phyloP scores from a whole-genome alignment of 2,329 filamentous ascomycete species.

The Clathrospora elynae region DNA sequence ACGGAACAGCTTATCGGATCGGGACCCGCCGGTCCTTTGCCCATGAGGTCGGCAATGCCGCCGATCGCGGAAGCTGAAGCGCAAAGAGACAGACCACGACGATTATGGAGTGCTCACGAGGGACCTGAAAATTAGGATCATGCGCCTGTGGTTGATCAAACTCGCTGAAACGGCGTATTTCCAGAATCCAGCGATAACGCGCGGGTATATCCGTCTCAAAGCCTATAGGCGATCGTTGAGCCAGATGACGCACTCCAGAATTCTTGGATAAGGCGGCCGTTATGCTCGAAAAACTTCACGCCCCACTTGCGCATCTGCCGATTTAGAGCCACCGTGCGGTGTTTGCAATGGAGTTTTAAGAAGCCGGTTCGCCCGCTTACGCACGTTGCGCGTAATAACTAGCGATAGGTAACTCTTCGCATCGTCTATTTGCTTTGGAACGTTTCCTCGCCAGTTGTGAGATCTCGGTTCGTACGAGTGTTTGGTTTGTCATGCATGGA shows the following conservation, averaged over 20 bases:
- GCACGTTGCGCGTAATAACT: not conserved
- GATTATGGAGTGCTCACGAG: not conserved
- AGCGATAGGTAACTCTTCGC: no score
- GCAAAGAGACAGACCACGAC: not conserved
- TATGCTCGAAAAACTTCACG: slow-evolving; percentile 5
- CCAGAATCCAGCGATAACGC: no score
- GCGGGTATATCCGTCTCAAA: not conserved
- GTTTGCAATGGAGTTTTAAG: not conserved
- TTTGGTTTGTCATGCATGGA: no score
- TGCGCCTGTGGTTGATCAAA: not conserved
- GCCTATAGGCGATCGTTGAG: slow-evolving; percentile 1
- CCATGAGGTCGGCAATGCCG: not conserved
- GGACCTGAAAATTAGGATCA: not conserved
- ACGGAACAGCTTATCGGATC: slow-evolving; percentile 1
- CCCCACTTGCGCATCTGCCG: slow-evolving; percentile 9
- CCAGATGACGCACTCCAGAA: slow-evolving; percentile 14
- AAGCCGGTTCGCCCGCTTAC: not conserved
- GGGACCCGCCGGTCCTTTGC: slow-evolving; percentile 1
- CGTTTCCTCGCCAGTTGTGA: no score
- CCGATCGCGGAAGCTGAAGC: slow-evolving; percentile 9
- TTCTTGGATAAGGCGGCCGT: slow-evolving; percentile 3
- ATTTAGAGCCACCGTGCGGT: not conserved
- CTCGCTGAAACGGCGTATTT: not conserved
- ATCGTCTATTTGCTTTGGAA: no score
- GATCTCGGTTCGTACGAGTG: no score